Evolutionary conservation across 2,329 filamentous ascomycete species (phyloP), one percentile per base, ranked within the genome.

Genomic region (Beauveria asiatica): DNA sequence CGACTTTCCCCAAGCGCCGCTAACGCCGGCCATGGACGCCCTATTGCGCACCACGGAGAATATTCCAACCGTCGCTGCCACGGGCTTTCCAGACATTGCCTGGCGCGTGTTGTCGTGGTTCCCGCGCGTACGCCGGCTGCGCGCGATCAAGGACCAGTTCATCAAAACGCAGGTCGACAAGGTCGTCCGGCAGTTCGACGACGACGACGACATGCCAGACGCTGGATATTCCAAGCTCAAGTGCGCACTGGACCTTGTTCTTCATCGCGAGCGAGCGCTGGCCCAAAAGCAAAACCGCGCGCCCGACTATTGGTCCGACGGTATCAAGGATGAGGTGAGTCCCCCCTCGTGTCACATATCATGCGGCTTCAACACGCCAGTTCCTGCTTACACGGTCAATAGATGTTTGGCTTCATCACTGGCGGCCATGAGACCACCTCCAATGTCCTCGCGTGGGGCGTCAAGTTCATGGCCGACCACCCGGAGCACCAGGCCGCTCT

Each of bases 381-480:
- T 25, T 62, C 63, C 25, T 7, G 17, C 55, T 50, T 7, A 57
- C 55, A 57, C 45, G 3, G 6, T 25, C 5, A 11, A 17, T 54
- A 63, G 50, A 60, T 65, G n/a, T 51, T 63, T n/a, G 62, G 65
- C 11, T 59, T 65, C 37, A n/a, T 66, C 3, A 56, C 62, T 19
- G 64, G 61, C 46, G 66, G 67, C 10, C 64, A 69, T 39, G 68
- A 70, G 10, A 66, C 68, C 1, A 66, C 67, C 0, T 54, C 59
- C 10, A 62, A 62, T 17, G 62, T 64, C 3, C 53, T 69, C 4
- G 55, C 49, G 41, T 70, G 66, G 63, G 53, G 52, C 7, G 41
- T 62, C 23, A 70, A 68, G 59, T 62, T 65, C 27, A 48, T 69
- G 10, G 54, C 61, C 17, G 61, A 62, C 19, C 57, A 65, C 21